Conservation (phyloP, 176 grass and related monocot genomes). For the Rhynchospora breviuscula region DNA sequence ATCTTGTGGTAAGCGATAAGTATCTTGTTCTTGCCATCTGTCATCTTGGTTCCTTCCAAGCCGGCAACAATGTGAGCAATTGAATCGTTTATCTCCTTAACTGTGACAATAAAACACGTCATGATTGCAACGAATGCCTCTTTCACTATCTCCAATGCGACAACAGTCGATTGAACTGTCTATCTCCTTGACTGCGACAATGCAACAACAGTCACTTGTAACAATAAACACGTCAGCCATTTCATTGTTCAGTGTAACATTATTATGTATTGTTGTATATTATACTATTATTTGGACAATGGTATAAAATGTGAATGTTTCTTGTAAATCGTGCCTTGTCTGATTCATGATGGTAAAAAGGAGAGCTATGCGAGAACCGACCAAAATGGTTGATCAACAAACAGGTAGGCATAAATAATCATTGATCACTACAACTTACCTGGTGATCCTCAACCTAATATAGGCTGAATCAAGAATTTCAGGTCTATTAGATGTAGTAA, state of each 20-base stretch:
- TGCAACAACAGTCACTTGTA: no score
- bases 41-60: slow-evolving; percentile 76
- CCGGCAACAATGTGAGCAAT: slow-evolving; percentile 69
- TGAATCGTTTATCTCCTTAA: slow-evolving; percentile 69
- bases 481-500: slow-evolving; percentile 58
- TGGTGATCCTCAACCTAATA: slow-evolving; percentile 49
- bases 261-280: no score
- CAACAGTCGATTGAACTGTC: no score
- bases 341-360: slow-evolving; percentile 19
- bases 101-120: slow-evolving; percentile 17
- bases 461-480: slow-evolving; percentile 68
- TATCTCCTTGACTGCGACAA: no score
- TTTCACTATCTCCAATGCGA: slow-evolving; percentile 30
- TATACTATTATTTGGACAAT: no score
- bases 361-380: no score
- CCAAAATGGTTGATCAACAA: no score
- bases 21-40: slow-evolving; percentile 68
- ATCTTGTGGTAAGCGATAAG: slow-evolving; percentile 83
- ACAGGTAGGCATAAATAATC: not conserved
- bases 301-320: no score
- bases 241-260: no score
- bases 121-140: not conserved
- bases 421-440: slow-evolving; percentile 7
- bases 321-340: no score
- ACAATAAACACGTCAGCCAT: no score